These are phyloP conservation scores for Trametes villosa DNA, from an alignment of 768 basidiomycete species.

Conservation along the genomic window DNA sequence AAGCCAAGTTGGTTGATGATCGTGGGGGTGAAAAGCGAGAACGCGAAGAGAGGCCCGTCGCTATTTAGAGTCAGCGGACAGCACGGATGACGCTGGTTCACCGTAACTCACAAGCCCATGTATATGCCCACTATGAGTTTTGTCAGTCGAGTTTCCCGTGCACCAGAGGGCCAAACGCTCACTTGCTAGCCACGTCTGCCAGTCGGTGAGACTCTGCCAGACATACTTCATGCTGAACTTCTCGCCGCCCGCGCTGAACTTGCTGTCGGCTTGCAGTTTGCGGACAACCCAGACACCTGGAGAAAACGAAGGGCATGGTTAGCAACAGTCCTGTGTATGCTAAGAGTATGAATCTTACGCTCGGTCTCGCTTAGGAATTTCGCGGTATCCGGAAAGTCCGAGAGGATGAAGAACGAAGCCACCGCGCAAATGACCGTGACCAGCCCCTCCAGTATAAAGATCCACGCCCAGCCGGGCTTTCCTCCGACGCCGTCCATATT, in stretches of 20 bases:
- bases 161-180: slow-evolving; percentile 29
- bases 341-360: slow-evolving; percentile 40
- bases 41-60: slow-evolving; percentile 57
- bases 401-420: slow-evolving; percentile 71
- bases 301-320: background rate
- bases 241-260: slow-evolving; percentile 66
- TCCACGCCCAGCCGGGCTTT: slow-evolving; percentile 69
- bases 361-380: slow-evolving; percentile 70
- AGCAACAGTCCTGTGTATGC: background rate
- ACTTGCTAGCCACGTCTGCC: slow-evolving; percentile 79
- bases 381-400: slow-evolving; percentile 79
- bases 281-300: slow-evolving; percentile 65
- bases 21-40: slow-evolving; percentile 53
- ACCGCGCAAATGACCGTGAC: slow-evolving; percentile 63
- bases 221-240: slow-evolving; percentile 58
- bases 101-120: slow-evolving; percentile 61
- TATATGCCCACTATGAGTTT: slow-evolving; percentile 62
- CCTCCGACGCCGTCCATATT: slow-evolving; percentile 74
- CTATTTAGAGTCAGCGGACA: slow-evolving; percentile 30
- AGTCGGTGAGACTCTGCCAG: slow-evolving; percentile 63
- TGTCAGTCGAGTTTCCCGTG: background rate
- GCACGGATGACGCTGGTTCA: slow-evolving; percentile 2
- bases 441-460: slow-evolving; percentile 77
- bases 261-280: slow-evolving; percentile 65
- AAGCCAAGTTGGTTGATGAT: slow-evolving; percentile 65